phyloP scores from a whole-genome alignment of 805 yeast genomes.

The Zygosaccharomyces pseudorouxii region DNA sequence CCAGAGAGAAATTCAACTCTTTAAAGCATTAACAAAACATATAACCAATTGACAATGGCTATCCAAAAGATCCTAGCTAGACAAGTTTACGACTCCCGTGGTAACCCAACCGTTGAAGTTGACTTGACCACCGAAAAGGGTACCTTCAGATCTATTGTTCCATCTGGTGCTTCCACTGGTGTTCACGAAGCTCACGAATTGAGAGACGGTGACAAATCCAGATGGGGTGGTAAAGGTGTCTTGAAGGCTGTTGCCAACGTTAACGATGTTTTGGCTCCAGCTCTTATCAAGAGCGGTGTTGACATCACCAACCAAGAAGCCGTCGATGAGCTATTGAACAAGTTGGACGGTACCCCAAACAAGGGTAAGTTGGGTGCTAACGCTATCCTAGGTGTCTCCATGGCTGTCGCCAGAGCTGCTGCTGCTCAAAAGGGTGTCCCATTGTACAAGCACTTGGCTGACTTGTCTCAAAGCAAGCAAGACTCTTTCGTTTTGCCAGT shows the following conservation, averaged over 20 bases:
- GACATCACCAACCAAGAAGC: constrained; percentile 84
- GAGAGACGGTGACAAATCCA: constrained; percentile 96
- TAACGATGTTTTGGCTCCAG: constrained; percentile 92
- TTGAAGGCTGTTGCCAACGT: constrained; percentile 94
- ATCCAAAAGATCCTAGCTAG: constrained; percentile 86
- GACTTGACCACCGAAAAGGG: constrained; percentile 92
- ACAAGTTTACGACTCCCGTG: constrained; percentile 98
- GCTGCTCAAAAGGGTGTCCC: constrained; percentile 95
- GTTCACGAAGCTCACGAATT: constrained; percentile 96
- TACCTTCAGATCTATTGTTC: constrained; percentile 93
- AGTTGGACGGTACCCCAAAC: constrained; percentile 95
- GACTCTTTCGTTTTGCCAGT: constrained; percentile 94
- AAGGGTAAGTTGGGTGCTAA: constrained; percentile 97
- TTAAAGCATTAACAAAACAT: constrained; percentile 8
- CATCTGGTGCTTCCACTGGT: constrained; percentile 99
- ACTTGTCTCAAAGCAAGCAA: constrained; percentile 61
- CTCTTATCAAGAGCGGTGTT: constrained; percentile 70
- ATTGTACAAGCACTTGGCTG: constrained; percentile 86
- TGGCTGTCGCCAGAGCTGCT: constrained; percentile 96
- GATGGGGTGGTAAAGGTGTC: constrained; percentile 99
- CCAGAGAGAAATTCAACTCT: neutral
- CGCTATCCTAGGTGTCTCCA: constrained; percentile 96
- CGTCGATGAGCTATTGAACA: constrained; percentile 77
- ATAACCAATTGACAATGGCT: constrained; percentile 49
- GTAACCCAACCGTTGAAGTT: constrained; percentile 99